Conservation (phyloP, 805 yeast genomes). For the Myxozyma nipponensis region DNA sequence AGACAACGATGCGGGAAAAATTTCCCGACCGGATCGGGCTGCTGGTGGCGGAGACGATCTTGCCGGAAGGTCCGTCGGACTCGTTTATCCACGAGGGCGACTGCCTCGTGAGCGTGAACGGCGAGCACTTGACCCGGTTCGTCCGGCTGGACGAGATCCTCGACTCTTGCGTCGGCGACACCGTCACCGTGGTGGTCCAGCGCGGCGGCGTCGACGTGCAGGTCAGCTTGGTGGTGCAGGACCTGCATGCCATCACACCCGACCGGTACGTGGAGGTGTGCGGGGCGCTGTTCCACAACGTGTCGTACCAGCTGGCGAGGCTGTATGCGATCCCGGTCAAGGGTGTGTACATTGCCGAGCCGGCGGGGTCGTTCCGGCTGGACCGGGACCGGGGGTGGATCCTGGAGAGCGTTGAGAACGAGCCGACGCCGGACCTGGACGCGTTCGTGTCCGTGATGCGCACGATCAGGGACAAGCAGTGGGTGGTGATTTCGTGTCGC, state of each 20-base stretch:
- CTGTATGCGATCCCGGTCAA: conserved; percentile 75
- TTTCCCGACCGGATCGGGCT: conserved; percentile 78
- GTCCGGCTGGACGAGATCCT: conserved; percentile 78
- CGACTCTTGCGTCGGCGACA: conserved; percentile 64
- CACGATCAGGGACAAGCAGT: conserved; percentile 66
- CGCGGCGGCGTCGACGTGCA: conserved; percentile 64
- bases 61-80: conserved; percentile 85
- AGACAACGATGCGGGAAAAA: conserved; percentile 57
- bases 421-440: conserved; percentile 69
- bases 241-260: conserved; percentile 80
- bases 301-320: conserved; percentile 87
- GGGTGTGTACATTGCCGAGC: conserved; percentile 78
- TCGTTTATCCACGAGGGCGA: conserved; percentile 75
- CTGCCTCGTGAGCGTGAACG: conserved; percentile 69
- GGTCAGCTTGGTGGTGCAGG: conserved; percentile 57
- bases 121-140: conserved; percentile 60
- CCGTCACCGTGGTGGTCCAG: conserved; percentile 56
- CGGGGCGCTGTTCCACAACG: conserved; percentile 81
- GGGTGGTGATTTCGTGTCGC: conserved; percentile 66
- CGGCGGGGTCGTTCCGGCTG: conserved; percentile 64
- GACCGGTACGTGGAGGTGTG: conserved; percentile 73
- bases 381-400: conserved; percentile 65
- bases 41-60: conserved; percentile 73
- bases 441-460: conserved; percentile 75
- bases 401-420: conserved; percentile 70